phyloP scores from a whole-genome alignment of 257 asterid species.

The Gynochthodes officinalis region DNA sequence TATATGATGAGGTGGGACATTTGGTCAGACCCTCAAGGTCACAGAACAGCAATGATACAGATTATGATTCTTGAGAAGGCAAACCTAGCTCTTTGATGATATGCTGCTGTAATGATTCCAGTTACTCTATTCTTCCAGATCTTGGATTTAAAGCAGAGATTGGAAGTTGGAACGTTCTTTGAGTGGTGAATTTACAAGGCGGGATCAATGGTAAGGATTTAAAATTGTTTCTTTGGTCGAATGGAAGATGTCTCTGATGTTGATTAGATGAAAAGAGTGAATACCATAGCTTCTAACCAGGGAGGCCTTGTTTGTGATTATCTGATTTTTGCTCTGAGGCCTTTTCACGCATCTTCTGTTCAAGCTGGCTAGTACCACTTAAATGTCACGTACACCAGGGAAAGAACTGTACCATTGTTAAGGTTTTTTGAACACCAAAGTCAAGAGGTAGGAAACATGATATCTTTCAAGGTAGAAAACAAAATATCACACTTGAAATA shows the following conservation, averaged over 20 bases:
- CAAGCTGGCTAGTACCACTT: neutral
- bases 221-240: neutral
- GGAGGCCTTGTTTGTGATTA: neutral
- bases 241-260: neutral
- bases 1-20: constrained; percentile 60
- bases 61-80: constrained; percentile 36
- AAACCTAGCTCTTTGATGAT: neutral
- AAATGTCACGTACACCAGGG: neutral
- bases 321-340: neutral
- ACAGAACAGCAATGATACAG: constrained; percentile 30
- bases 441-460: neutral
- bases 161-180: neutral
- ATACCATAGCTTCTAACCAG: neutral
- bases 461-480: neutral
- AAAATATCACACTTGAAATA: neutral
- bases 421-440: too few species aligned
- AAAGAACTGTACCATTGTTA: neutral
- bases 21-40: constrained; percentile 43
- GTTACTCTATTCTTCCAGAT: neutral
- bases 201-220: neutral
- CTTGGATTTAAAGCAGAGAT: neutral
- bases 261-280: neutral
- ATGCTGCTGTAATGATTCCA: neutral
- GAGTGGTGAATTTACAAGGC: neutral
- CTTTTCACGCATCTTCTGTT: neutral